phyloP scores from a whole-genome alignment of 805 yeast genomes.

The Candida piceae region DNA sequence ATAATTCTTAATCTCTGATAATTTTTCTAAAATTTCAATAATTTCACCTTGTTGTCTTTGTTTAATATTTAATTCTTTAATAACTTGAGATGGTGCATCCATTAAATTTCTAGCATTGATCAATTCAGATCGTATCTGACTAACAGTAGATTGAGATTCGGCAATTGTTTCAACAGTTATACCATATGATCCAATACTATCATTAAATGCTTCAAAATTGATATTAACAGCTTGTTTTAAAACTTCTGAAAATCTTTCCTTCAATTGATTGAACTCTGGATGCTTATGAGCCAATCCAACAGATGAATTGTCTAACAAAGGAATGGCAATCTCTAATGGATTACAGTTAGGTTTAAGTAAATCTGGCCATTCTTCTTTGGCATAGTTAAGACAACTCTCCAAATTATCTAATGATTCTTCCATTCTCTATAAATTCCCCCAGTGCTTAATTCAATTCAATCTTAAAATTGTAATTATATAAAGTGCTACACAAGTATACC shows the following conservation, averaged over 20 bases:
- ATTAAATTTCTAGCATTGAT: conserved; percentile 15
- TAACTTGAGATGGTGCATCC: conserved; percentile 47
- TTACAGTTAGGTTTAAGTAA: conserved; percentile 54
- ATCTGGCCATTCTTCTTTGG: conserved; percentile 30
- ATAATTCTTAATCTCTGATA: conserved; percentile 52
- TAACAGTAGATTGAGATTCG: conserved; percentile 47
- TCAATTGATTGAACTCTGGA: conserved; percentile 60
- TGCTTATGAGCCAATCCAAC: conserved; percentile 82
- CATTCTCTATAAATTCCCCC: too few species aligned
- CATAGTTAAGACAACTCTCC: conserved; percentile 10
- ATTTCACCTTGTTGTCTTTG: conserved; percentile 60
- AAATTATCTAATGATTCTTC: conserved; percentile 17
- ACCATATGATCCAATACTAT: conserved; percentile 79
- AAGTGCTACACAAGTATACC: too few species aligned
- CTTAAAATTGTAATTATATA: too few species aligned
- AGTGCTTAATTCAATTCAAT: too few species aligned
- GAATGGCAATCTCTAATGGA: conserved; percentile 80
- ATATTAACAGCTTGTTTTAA: conserved; percentile 71
- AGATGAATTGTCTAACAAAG: conserved; percentile 78
- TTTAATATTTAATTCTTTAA: conserved; percentile 61
- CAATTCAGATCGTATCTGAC: conserved; percentile 18
- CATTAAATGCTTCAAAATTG: conserved; percentile 79
- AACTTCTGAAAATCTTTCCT: conserved; percentile 49
- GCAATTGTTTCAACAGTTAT: conserved; percentile 58
- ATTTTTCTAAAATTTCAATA: conserved; percentile 63